A percentile compares a stretch with the other conserved stretches of the same genome.
Conservation (phyloP, 345 rosid genomes). For the Rhodomyrtus tomentosa region DNA sequence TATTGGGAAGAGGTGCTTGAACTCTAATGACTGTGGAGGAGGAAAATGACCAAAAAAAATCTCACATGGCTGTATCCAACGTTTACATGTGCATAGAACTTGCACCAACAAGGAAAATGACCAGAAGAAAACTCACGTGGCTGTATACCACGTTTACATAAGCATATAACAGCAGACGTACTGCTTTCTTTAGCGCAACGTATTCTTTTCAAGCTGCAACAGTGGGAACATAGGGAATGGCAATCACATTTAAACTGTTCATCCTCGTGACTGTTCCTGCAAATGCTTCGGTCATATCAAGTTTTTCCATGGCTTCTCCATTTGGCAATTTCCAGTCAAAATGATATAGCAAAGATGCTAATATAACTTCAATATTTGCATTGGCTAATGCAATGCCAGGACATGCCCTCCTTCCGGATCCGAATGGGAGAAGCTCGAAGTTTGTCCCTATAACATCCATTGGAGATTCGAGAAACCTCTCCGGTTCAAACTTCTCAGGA, state of each 20-base stretch:
- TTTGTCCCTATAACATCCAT: neutral
- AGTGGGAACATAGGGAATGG: neutral
- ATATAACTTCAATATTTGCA: neutral
- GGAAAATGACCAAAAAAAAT: no score
- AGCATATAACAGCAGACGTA: no score
- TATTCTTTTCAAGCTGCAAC: no score
- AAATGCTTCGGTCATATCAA: neutral
- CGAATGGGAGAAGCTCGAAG: constrained; percentile 8
- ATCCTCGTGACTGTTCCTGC: neutral
- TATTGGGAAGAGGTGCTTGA: no score
- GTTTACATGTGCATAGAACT: no score
- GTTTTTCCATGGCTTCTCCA: neutral
- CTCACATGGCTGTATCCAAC: no score
- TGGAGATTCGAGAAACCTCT: constrained; percentile 1
- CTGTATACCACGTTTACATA: no score
- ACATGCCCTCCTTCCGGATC: constrained; percentile 7
- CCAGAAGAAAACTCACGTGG: no score
- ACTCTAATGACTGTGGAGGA: no score
- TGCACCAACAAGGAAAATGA: no score
- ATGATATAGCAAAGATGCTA: constrained; percentile 1
- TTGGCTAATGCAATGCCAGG: neutral
- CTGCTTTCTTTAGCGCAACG: no score
- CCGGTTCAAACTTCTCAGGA: constrained; percentile 3
- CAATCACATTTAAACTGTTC: neutral
- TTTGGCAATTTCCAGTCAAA: constrained; percentile 3